Conservation (phyloP, 805 yeast genomes). For the Candida nanaspora region DNA sequence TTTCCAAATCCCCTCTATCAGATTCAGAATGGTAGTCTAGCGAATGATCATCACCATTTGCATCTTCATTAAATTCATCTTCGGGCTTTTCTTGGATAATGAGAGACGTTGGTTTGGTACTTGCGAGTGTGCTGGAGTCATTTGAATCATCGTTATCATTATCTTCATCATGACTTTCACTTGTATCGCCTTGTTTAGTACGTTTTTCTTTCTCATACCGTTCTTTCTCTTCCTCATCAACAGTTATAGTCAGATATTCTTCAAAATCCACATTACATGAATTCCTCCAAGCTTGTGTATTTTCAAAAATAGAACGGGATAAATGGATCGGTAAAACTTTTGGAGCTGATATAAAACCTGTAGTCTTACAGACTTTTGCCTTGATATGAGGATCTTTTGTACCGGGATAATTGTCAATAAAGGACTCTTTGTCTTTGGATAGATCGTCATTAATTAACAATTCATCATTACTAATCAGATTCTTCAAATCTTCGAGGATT, state of each 20-base stretch:
- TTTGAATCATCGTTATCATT: slow-evolving; percentile 25
- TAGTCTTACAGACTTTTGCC: slow-evolving; percentile 62
- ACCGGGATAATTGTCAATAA: slow-evolving; percentile 35
- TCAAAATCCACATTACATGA: slow-evolving; percentile 64
- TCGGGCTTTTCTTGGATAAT: slow-evolving; percentile 14
- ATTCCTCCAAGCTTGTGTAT: slow-evolving; percentile 62
- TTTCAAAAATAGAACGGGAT: slow-evolving; percentile 74
- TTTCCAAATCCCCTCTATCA: slow-evolving; percentile 4
- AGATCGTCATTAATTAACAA: slow-evolving; percentile 61
- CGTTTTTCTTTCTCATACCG: slow-evolving; percentile 9
- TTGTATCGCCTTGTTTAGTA: slow-evolving; percentile 9
- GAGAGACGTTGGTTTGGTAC: background rate
- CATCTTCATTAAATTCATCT: slow-evolving; percentile 16
- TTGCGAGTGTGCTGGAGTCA: slow-evolving; percentile 1
- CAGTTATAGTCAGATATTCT: slow-evolving; percentile 42
- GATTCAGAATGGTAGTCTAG: slow-evolving; percentile 9
- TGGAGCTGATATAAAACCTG: slow-evolving; percentile 60
- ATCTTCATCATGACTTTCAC: slow-evolving; percentile 30
- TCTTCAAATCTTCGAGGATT: slow-evolving; percentile 27
- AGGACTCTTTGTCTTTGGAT: slow-evolving; percentile 39
- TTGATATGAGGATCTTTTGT: slow-evolving; percentile 28
- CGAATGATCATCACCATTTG: slow-evolving; percentile 11
- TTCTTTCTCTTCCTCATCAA: slow-evolving; percentile 30
- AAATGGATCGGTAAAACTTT: slow-evolving; percentile 70
- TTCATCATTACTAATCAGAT: slow-evolving; percentile 28